phyloP scores from a whole-genome alignment of 805 yeast genomes.

The Teunomyces lycoperdinae region DNA sequence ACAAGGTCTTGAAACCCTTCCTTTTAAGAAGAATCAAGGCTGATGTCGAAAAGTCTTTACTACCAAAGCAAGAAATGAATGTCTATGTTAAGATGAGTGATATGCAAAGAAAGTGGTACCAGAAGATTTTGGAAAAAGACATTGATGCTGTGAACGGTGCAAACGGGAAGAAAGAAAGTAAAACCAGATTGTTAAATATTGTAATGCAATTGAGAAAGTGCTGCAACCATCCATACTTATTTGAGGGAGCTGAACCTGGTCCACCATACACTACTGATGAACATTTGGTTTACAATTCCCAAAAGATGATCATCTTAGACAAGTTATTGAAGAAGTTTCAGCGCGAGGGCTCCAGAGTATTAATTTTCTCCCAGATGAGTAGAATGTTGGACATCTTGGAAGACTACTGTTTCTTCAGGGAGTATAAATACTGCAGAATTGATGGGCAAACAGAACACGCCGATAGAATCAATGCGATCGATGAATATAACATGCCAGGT shows the following conservation, averaged over 20 bases:
- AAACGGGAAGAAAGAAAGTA: conserved; percentile 68
- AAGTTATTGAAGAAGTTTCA: conserved; percentile 58
- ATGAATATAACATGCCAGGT: conserved; percentile 74
- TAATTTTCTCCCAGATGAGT: conserved; percentile 82
- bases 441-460: conserved; percentile 83
- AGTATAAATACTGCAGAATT: conserved; percentile 69
- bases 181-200: conserved; percentile 71
- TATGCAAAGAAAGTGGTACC: conserved; percentile 81
- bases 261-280: conserved; percentile 87
- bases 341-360: conserved; percentile 71
- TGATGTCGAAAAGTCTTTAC: conserved; percentile 75
- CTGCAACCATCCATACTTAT: conserved; percentile 80
- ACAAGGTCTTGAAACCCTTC: conserved; percentile 74
- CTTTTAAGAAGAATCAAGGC: conserved; percentile 71
- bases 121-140: conserved; percentile 72
- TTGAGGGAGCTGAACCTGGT: conserved; percentile 88
- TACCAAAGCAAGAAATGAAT: conserved; percentile 74
- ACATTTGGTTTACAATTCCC: conserved; percentile 71
- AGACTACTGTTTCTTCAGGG: conserved; percentile 72
- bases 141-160: conserved; percentile 85
- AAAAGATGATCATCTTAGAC: conserved; percentile 70
- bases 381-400: conserved; percentile 77
- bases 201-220: conserved; percentile 85
- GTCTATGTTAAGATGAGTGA: conserved; percentile 71
- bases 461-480: conserved; percentile 72